Conservation (phyloP, 139 green algal species). For the Coelastrella sp. region DNA sequence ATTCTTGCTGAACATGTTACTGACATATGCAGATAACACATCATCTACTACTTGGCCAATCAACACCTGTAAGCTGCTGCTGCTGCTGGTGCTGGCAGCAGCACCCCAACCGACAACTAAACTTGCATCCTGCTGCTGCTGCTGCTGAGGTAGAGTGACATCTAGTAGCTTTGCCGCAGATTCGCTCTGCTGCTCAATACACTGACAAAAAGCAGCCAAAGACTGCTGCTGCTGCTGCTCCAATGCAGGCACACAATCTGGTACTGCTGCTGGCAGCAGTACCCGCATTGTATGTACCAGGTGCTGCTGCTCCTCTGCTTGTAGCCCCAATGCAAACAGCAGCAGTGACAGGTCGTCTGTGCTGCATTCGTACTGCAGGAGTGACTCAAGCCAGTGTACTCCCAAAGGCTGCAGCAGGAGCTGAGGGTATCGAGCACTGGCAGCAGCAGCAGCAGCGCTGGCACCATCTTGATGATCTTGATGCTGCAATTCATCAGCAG, state of each 20-base stretch:
- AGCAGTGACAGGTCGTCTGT: slow-evolving; percentile 31
- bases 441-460: background rate
- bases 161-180: background rate
- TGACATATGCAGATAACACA: background rate
- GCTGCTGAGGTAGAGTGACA: background rate
- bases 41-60: background rate
- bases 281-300: background rate
- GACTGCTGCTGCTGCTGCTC: slow-evolving; percentile 1
- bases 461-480: background rate
- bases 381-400: background rate
- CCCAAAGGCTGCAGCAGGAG: slow-evolving; percentile 5
- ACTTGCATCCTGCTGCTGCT: background rate
- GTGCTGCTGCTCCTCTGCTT: background rate
- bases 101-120: background rate
- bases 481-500: too few species aligned
- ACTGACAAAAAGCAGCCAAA: background rate
- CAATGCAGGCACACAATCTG: slow-evolving; percentile 17
- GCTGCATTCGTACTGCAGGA: background rate
- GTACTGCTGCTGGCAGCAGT: slow-evolving; percentile 25
- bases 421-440: background rate
- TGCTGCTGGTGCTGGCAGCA: background rate
- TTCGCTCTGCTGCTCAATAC: background rate
- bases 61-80: background rate
- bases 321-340: slow-evolving; percentile 9
- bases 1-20: background rate